Evolutionary conservation across 2,329 filamentous ascomycete species (phyloP), one percentile per base, ranked within the genome.

Genomic region (Fusarium sp.): DNA sequence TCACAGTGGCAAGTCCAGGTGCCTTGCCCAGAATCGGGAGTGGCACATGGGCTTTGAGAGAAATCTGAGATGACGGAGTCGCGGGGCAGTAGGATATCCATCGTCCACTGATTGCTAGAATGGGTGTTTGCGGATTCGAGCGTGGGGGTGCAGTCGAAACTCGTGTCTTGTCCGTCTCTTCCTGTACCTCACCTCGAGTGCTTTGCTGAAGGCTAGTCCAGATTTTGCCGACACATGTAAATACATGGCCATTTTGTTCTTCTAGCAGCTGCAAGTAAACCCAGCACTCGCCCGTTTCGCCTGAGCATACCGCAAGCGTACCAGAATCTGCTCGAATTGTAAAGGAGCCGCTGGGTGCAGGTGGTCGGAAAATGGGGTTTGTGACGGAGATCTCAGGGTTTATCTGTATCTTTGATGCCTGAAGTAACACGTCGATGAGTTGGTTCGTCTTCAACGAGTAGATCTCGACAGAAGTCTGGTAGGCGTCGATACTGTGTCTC

Each of bases 401-500:
- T 73, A 92, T 79, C 48, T 88, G 82, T 56, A 89, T 83, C 76
- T 88, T 84, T 51, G 92, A 87, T 45, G 91, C 89, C 73, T 90
- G 87, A 64, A 97, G 90, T 11, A 98, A 83, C 1, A 92, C 91
- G 27, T 90, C 87, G 57, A 98, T 81, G 58, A 88, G 87, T 66
- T 88, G 86, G 73, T 90, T 90, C n/a, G 90, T 92, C 72, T 88
- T 89, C 63, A 98, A 82, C 2, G 94, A 98, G 79, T 95, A 97
- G 0, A 98, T 84, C 72, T 98, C 93, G 8, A 97, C 93, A 1
- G 91, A 91, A 0, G 94, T 98, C 79, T 97, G 94, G 75, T 95
- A 97, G 48, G 86, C 85, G 51, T 88, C 86, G 62, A 90, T 83
- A 7, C 78, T 72, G 56, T 76, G 72, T 56, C 79, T 81, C 34